phyloP scores from a whole-genome alignment of 2,329 filamentous ascomycete species.

The Mariannaea elegans region DNA sequence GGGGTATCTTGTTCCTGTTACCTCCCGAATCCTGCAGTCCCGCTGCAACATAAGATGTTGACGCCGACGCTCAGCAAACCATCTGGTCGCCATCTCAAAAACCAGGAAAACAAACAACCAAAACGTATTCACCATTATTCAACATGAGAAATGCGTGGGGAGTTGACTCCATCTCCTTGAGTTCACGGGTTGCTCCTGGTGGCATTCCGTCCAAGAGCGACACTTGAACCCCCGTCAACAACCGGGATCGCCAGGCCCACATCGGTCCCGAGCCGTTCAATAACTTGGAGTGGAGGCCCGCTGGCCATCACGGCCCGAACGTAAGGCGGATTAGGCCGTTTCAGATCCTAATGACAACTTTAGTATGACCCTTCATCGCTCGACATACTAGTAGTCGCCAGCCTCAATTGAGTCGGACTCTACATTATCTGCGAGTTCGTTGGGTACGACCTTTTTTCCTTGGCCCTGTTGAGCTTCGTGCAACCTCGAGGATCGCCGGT shows the following conservation, averaged over 20 bases:
- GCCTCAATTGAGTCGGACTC: background rate
- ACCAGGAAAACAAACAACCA: background rate
- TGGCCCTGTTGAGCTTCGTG: background rate
- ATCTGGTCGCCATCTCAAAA: background rate
- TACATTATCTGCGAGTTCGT: background rate
- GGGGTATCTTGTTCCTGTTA: constrained; percentile 1
- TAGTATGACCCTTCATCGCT: background rate
- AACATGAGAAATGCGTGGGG: too few relatives aligned
- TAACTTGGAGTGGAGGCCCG: constrained; percentile 8
- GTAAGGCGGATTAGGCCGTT: background rate
- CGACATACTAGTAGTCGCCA: background rate
- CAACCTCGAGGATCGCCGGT: background rate
- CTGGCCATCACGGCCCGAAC: background rate
- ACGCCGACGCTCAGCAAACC: background rate
- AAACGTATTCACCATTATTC: too few relatives aligned
- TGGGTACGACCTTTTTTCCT: background rate
- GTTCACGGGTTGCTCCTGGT: background rate
- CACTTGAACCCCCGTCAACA: background rate
- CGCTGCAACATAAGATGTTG: background rate
- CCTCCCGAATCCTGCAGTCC: background rate
- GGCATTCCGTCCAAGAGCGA: constrained; percentile 1
- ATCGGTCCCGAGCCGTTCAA: constrained; percentile 6
- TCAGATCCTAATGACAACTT: background rate
- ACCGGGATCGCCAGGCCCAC: constrained; percentile 10
- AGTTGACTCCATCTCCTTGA: background rate